A percentile compares a stretch with the other conserved stretches of the same genome.
phyloP scores from a whole-genome alignment of 2,329 filamentous ascomycete genomes.

The Colletotrichum sublineola region DNA sequence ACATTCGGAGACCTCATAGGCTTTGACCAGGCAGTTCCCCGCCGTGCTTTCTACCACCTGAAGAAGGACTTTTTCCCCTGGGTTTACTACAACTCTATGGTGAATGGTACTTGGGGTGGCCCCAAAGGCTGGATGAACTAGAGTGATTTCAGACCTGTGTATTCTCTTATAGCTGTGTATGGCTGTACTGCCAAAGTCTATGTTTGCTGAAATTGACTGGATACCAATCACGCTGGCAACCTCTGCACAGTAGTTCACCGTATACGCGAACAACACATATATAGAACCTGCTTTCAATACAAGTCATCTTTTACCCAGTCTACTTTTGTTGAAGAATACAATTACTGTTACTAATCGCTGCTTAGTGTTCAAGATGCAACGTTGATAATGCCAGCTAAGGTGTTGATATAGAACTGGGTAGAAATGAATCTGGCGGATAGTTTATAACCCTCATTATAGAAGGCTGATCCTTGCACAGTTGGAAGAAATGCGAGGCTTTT shows the following conservation, averaged over 20 bases:
- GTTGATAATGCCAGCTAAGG: too few species aligned
- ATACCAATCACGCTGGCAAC: too few species aligned
- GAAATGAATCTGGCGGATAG: too few species aligned
- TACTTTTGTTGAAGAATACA: too few species aligned
- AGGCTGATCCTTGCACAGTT: too few species aligned
- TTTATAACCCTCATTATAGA: too few species aligned
- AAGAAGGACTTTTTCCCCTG: slow-evolving; percentile 78
- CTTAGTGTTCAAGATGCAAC: too few species aligned
- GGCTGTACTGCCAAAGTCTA: background rate
- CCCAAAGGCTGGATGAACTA: slow-evolving; percentile 63
- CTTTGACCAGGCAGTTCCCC: slow-evolving; percentile 68
- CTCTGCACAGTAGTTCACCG: background rate
- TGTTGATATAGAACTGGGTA: too few species aligned
- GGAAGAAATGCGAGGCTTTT: too few species aligned
- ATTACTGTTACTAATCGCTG: too few species aligned
- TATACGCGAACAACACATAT: background rate
- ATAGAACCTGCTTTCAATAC: too few species aligned
- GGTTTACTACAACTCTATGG: slow-evolving; percentile 72
- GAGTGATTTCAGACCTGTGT: background rate
- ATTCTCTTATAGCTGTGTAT: background rate
- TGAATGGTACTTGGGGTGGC: slow-evolving; percentile 73
- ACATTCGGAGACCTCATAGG: slow-evolving; percentile 68
- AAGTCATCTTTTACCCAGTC: too few species aligned
- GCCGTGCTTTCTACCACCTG: slow-evolving; percentile 70
- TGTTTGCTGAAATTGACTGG: background rate